Evolutionary conservation across 1,284 basidiomycete genomes (phyloP).

Genomic region (Microbotryum scabiosae): DNA sequence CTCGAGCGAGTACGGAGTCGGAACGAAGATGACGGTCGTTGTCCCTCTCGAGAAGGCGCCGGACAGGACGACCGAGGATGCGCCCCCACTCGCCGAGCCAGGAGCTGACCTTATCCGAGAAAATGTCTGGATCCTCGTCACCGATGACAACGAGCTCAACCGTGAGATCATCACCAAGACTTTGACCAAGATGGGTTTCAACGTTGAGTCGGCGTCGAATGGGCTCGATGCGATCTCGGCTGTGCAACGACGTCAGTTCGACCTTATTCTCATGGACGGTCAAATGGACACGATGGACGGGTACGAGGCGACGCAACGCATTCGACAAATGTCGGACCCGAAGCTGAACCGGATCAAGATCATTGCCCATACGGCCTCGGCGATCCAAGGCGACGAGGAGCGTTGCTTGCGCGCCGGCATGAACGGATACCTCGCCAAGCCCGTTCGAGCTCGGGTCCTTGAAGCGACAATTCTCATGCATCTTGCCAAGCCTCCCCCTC

Average conservation of each 20-base stretch:
- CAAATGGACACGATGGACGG: slow-evolving; percentile 32
- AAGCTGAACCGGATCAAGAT: slow-evolving; percentile 16
- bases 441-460: slow-evolving; percentile 12
- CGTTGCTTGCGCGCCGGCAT: slow-evolving; percentile 27
- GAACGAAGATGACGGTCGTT: slow-evolving; percentile 20
- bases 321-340: slow-evolving; percentile 14
- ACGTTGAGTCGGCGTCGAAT: slow-evolving; percentile 35
- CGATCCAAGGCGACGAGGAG: slow-evolving; percentile 31
- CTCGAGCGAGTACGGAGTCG: slow-evolving; percentile 18
- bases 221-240: slow-evolving; percentile 27
- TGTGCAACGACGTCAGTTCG: slow-evolving; percentile 18
- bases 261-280: slow-evolving; percentile 30
- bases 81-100: neutral
- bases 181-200: slow-evolving; percentile 37
- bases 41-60: slow-evolving; percentile 26
- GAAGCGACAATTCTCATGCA: neutral
- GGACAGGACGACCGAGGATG: neutral
- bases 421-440: slow-evolving; percentile 31
- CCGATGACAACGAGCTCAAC: slow-evolving; percentile 32
- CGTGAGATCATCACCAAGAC: slow-evolving; percentile 27
- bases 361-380: slow-evolving; percentile 32
- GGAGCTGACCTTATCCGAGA: neutral
- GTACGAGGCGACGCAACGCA: slow-evolving; percentile 27
- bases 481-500: neutral
- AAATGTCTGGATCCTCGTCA: slow-evolving; percentile 21